Percentiles rank a stretch among this genome's conserved stretches.
Conservation (phyloP, 331 rosid genomes). For the Acacia concinna region DNA sequence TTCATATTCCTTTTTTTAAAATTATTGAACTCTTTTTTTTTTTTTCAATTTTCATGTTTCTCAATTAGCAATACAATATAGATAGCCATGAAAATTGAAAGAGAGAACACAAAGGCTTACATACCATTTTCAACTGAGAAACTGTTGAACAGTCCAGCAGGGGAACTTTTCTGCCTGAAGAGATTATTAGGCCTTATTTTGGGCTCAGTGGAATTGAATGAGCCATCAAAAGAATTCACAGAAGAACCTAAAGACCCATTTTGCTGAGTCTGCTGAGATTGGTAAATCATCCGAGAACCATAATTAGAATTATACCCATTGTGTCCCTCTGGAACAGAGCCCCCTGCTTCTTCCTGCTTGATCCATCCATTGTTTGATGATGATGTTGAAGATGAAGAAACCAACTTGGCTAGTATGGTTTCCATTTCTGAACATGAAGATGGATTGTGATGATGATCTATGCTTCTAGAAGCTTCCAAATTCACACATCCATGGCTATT, state of each 20-base stretch:
- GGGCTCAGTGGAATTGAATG: constrained; percentile 43
- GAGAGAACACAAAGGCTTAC: background rate
- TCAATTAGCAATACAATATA: background rate
- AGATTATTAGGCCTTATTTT: constrained; percentile 46
- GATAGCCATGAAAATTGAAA: background rate
- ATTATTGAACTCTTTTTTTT: background rate
- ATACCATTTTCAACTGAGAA: constrained; percentile 63
- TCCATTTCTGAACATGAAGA: constrained; percentile 66
- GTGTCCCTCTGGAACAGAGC: constrained; percentile 31
- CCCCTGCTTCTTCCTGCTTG: constrained; percentile 50
- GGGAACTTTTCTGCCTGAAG: constrained; percentile 70
- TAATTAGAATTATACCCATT: constrained; percentile 22
- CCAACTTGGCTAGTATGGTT: constrained; percentile 47
- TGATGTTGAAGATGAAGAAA: constrained; percentile 57
- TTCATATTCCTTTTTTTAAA: background rate
- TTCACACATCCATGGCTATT: constrained; percentile 28
- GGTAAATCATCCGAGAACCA: constrained; percentile 47
- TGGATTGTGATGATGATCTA: constrained; percentile 32
- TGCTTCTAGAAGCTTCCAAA: constrained; percentile 39
- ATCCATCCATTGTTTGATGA: constrained; percentile 43
- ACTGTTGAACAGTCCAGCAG: constrained; percentile 63
- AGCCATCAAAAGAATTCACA: constrained; percentile 41
- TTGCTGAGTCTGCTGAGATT: constrained; percentile 40
- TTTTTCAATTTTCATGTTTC: background rate
- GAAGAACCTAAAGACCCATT: constrained; percentile 18